Conservation (phyloP, 371 early-diverging fungal genomes). For the Mucor irregularis region DNA sequence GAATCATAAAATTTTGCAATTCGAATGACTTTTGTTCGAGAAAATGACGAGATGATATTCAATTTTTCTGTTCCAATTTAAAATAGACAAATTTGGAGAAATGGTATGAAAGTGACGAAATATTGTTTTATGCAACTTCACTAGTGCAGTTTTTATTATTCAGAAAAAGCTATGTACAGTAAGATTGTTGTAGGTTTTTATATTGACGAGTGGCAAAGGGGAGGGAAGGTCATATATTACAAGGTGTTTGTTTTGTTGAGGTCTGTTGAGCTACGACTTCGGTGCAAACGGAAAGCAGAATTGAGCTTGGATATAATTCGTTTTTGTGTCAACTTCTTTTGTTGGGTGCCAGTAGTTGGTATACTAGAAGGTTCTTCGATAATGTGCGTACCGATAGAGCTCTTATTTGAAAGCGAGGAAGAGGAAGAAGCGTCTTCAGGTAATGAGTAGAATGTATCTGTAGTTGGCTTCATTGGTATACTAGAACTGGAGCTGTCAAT, state of each 20-base stretch:
- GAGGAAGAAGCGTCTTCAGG: neutral
- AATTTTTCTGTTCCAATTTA: too few species aligned
- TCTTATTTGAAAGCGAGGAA: neutral
- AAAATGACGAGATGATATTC: too few species aligned
- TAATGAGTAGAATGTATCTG: too few species aligned
- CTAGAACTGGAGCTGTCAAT: neutral
- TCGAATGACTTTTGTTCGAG: too few species aligned
- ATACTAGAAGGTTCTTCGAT: neutral
- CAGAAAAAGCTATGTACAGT: too few species aligned
- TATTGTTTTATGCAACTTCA: too few species aligned
- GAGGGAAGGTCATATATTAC: neutral
- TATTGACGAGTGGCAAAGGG: too few species aligned
- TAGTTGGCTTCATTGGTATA: neutral
- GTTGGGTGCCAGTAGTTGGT: neutral
- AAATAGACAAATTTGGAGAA: too few species aligned
- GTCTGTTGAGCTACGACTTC: neutral
- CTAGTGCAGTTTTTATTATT: too few species aligned
- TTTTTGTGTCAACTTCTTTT: neutral
- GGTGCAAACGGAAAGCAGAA: constrained; percentile 2
- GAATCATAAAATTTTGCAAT: too few species aligned
- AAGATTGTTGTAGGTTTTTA: too few species aligned
- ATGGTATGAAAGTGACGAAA: too few species aligned
- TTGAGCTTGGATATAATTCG: constrained; percentile 4
- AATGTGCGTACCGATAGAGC: neutral
- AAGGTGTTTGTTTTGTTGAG: neutral